Conservation (phyloP, 305 asterid species). For the Solanum hybrid region DNA sequence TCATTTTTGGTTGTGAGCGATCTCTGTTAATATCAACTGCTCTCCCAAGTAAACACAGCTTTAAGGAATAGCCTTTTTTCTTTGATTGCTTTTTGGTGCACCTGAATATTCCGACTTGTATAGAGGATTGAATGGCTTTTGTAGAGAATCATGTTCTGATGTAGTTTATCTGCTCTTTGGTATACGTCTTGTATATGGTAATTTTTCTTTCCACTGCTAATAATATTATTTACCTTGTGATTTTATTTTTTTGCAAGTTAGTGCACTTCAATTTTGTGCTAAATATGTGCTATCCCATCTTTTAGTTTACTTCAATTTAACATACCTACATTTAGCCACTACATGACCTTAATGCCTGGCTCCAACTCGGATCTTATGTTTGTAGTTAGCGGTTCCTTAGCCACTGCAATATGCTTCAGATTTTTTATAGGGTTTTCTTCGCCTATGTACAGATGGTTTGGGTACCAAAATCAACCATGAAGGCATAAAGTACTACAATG, state of each 20-base stretch:
- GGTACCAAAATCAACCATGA: slow-evolving; percentile 38
- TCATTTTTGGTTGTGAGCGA: neutral
- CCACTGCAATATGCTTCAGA: neutral
- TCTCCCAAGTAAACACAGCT: neutral
- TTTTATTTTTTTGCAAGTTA: neutral
- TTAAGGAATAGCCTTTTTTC: neutral
- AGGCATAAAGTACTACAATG: slow-evolving; percentile 41
- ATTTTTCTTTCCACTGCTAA: neutral
- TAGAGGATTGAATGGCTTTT: neutral
- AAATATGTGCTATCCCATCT: neutral
- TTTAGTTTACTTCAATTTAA: neutral
- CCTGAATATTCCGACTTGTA: neutral
- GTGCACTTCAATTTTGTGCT: neutral
- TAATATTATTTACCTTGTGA: neutral
- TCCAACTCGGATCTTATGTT: neutral
- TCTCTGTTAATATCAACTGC: neutral
- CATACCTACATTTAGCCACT: neutral
- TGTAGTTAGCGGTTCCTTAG: neutral
- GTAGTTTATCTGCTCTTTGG: neutral
- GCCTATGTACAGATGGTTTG: slow-evolving; percentile 38
- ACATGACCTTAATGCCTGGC: neutral
- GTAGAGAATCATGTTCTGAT: neutral
- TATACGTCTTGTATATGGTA: neutral
- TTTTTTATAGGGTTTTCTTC: neutral
- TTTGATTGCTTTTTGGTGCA: neutral